Evolutionary conservation across 176 grass and related monocot genomes (phyloP).

Genomic region (Microstegium vimineum): DNA sequence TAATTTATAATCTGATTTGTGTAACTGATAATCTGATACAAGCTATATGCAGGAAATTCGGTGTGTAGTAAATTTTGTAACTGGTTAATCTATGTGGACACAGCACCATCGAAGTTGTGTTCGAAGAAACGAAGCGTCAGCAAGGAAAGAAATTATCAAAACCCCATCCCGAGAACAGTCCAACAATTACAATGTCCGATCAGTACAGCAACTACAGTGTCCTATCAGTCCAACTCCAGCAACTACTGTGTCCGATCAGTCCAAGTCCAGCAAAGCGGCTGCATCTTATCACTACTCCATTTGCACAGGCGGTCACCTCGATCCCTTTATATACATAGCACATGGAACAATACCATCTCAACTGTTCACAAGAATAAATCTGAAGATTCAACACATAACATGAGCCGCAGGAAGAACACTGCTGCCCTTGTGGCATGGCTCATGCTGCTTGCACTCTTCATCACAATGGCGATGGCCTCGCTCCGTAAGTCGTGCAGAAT

Average conservation of each 20-base stretch:
- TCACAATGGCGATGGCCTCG: constrained; percentile 22
- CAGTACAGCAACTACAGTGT: no score
- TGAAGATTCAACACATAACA: background rate
- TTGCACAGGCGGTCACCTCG: background rate
- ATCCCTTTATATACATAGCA: background rate
- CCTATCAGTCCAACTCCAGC: no score
- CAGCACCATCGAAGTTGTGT: background rate
- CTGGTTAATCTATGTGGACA: background rate
- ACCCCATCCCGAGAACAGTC: background rate
- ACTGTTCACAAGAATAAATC: background rate
- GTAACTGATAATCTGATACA: background rate
- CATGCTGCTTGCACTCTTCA: constrained; percentile 35
- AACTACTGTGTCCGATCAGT: no score
- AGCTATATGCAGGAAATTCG: background rate
- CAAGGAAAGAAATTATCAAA: background rate
- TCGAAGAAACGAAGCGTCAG: background rate
- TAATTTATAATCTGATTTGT: background rate
- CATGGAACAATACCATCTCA: background rate
- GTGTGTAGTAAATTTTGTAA: background rate
- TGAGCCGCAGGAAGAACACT: constrained; percentile 34
- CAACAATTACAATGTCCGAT: no score
- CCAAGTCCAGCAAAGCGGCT: constrained; percentile 37
- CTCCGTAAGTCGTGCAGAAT: background rate
- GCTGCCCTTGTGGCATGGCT: constrained; percentile 29
- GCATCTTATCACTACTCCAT: background rate